Evolutionary conservation across 768 basidiomycete species (phyloP), one percentile per base, ranked within the genome.

Genomic region (Mrakia hoshinonis): DNA sequence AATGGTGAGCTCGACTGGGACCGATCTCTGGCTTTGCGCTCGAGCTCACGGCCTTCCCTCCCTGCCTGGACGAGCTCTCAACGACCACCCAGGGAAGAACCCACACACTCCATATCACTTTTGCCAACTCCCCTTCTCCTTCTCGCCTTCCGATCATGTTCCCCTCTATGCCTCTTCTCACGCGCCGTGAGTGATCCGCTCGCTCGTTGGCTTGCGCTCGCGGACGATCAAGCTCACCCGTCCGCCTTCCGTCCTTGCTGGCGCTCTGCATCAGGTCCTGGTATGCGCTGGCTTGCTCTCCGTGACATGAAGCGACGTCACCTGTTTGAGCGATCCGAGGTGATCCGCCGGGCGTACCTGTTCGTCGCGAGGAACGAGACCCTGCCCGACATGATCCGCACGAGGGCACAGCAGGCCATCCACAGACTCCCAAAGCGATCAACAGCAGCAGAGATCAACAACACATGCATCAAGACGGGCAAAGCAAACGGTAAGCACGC

Each of bases 361-460:
- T 92, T 87, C 80, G 89, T 97, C 75, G 92, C 94, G 29, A 86
- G 95, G 72, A 97, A 98, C 81, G 87, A 90, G 78, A 85, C 88
- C 1, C 81, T 97, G n/a, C 87, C 92, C 20, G 83, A 91, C 2
- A 87, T 90, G 77, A 85, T 97, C 60, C 89, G 95, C 69, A 90
- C 93, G 79, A 90, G 93, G 75, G 95, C 95, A 20, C 93, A 96
- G 79, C 61, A 64, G 38, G 29, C 48, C 20, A 81, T 98, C 73
- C 92, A 96, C 77, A 86, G 87, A 6, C 91, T 96, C 76, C 87
- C 85, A 62, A 84, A 85, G 31, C 88, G 91, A 78, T 88, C 90
- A 0, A 86, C 90, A 48, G 89, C 91, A n/a, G 87, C 87, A 18
- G 87, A 87, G 2, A 89, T 96, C 39, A 93, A 91, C 82, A 92